phyloP scores from a whole-genome alignment of 2,329 filamentous ascomycete species.

The Anthostomella pinea region DNA sequence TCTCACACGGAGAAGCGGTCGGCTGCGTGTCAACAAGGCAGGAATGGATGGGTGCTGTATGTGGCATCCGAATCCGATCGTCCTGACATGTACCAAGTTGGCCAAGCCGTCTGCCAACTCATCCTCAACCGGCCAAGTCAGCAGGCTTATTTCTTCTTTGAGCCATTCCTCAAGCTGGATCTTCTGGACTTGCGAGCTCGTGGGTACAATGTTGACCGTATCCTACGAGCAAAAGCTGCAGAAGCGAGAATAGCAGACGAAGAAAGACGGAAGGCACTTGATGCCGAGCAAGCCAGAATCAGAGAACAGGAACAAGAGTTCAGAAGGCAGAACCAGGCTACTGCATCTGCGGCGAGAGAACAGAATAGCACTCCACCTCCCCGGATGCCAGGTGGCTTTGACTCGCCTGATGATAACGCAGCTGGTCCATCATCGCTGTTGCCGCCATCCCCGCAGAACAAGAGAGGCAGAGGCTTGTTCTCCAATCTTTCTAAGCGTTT shows the following conservation, averaged over 20 bases:
- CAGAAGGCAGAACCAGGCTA: conserved; percentile 42
- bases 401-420: conserved; percentile 24
- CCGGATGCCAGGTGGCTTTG: conserved; percentile 73
- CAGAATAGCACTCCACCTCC: conserved; percentile 40
- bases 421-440: conserved; percentile 23
- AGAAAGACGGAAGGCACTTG: conserved; percentile 70
- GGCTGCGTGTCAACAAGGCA: conserved; percentile 60
- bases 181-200: conserved; percentile 77
- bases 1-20: conserved; percentile 72
- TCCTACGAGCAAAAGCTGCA: conserved; percentile 81
- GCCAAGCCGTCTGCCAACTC: conserved; percentile 78
- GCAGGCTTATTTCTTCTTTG: conserved; percentile 84
- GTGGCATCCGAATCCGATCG: conserved; percentile 61
- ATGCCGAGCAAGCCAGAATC: conserved; percentile 68
- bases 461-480: conserved; percentile 58
- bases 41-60: conserved; percentile 65
- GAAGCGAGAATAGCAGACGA: conserved; percentile 86
- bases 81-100: conserved; percentile 88
- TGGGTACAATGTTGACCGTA: conserved; percentile 95
- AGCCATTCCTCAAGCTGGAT: conserved; percentile 84
- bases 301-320: conserved; percentile 52
- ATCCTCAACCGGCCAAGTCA: conserved; percentile 81
- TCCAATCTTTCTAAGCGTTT: conserved; percentile 65
- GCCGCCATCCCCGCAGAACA: conserved; percentile 37
- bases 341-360: conserved; percentile 37